phyloP scores from a whole-genome alignment of 2,329 filamentous ascomycete genomes.

The Fusarium scirpi region DNA sequence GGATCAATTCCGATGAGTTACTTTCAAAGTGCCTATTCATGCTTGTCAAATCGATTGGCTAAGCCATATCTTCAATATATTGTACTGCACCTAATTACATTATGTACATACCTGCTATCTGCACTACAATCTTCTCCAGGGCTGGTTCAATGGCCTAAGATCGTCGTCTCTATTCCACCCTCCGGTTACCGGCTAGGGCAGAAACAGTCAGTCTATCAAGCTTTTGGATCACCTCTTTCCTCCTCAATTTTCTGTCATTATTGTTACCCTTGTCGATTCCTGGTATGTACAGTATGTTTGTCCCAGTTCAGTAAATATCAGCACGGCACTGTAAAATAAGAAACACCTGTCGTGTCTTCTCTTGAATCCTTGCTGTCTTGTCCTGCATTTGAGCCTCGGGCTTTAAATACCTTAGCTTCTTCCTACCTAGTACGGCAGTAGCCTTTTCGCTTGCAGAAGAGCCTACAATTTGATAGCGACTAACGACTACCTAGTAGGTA shows the following conservation, averaged over 20 bases:
- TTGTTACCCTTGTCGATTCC: conserved; percentile 17
- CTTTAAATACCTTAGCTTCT: conserved; percentile 28
- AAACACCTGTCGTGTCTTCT: conserved; percentile 2
- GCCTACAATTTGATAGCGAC: conserved; percentile 19
- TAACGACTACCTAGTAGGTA: neutral
- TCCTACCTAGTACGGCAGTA: conserved; percentile 13
- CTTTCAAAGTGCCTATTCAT: neutral
- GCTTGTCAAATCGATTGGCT: conserved; percentile 6
- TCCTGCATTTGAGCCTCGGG: conserved; percentile 28
- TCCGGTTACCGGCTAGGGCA: conserved; percentile 2
- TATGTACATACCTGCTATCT: neutral
- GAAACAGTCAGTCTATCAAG: conserved; percentile 7
- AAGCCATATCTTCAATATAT: neutral
- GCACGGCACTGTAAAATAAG: neutral
- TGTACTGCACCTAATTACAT: neutral
- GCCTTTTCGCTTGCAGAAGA: conserved; percentile 18
- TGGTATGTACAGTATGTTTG: neutral
- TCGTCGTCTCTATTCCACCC: neutral
- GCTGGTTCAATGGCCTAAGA: neutral
- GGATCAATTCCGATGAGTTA: conserved; percentile 19
- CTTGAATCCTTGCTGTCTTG: conserved; percentile 8
- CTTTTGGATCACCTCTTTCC: conserved; percentile 9
- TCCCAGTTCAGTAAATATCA: neutral
- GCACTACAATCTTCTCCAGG: neutral
- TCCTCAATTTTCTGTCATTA: conserved; percentile 15